Base-by-base conservation (phyloP, 2,329 filamentous ascomycete genomes). In the Aspergillus hiratsukae region DNA sequence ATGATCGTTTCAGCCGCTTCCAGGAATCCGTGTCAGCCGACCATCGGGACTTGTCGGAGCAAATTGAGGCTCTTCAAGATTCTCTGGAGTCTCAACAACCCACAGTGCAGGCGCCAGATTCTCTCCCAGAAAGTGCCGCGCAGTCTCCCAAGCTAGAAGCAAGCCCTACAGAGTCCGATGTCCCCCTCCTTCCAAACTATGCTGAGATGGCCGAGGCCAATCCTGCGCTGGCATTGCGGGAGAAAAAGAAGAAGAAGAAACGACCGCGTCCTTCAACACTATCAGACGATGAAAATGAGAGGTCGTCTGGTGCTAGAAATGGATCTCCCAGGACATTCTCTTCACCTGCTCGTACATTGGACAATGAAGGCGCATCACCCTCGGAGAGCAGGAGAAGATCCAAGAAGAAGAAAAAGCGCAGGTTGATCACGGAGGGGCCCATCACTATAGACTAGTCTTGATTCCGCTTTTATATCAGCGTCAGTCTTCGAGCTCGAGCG, bases 361-460 rank as follows among this genome's bases (percentile, higher is more conserved):
- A 53, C 4, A 9, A 46, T 29, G 43, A 56, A 11, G 48, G 25
- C 19, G 49, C 52, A 1, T 46, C 46, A 9, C 43, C 43, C 9
- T 41, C 43, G 4, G 40, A 58, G 41, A 49, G 41, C 37, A 64
- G 50, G 31, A 68, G 58, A 10, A 51, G 21, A 8, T 56, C 59
- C n/a, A 61, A 55, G 50, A 65, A 64, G 45, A 61, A 59, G 51
- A 60, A 60, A 53, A 64, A 58, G 41, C 55, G 55, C 35, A 58
- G 51, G 43, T 21, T 56, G 10, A 25, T 37, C 28, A 27, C 23
- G 11, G 45, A 51, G 28, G 31, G 40, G 6, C 31, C 56, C 14
- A 58, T 61, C 21, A 28, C 40, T 2, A 29, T 57, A 27, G 61
- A 61, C 37, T 48, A 41, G 35, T n/a, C 40, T 8, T 25, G 41